Percentiles rank a stretch among this genome's conserved stretches.
Conservation (phyloP, 495 filamentous ascomycete genomes). For the Hamigera avellanea region DNA sequence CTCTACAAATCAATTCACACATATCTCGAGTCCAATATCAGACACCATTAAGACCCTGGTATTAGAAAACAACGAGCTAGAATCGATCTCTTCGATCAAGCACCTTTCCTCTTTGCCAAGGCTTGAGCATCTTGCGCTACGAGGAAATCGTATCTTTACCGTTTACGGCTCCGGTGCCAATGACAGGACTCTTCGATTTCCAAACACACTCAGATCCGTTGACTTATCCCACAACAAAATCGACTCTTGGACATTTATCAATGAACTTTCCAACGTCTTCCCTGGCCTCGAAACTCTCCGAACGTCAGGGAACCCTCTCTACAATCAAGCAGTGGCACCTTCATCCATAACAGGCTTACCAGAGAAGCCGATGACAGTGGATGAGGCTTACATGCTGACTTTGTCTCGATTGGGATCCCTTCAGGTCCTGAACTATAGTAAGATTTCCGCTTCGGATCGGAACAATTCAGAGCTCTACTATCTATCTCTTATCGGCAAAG, state of each 20-base stretch:
- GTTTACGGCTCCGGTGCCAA: slow-evolving; percentile 6
- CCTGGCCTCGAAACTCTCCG: slow-evolving; percentile 58
- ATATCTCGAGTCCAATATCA: slow-evolving; percentile 25
- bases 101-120: slow-evolving; percentile 43
- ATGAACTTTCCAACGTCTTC: slow-evolving; percentile 50
- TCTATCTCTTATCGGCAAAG: slow-evolving; percentile 64
- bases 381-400: slow-evolving; percentile 79
- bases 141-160: slow-evolving; percentile 30
- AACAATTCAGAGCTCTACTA: slow-evolving; percentile 89
- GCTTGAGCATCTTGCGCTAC: slow-evolving; percentile 41
- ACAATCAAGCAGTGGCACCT: slow-evolving; percentile 41
- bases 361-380: slow-evolving; percentile 41
- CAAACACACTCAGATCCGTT: slow-evolving; percentile 41
- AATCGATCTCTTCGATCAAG: slow-evolving; percentile 43
- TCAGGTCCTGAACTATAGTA: slow-evolving; percentile 64
- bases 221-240: slow-evolving; percentile 76
- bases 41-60: slow-evolving; percentile 44
- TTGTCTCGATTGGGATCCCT: slow-evolving; percentile 62
- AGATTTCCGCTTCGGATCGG: slow-evolving; percentile 59
- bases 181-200: slow-evolving; percentile 23
- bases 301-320: slow-evolving; percentile 76
- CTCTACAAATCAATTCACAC: slow-evolving; percentile 40
- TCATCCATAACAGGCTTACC: slow-evolving; percentile 18
- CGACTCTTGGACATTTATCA: slow-evolving; percentile 56
- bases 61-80: slow-evolving; percentile 67